Evolutionary conservation across 768 basidiomycete species (phyloP), one percentile per base, ranked within the genome.

Genomic region (Chalciporus piperatus): DNA sequence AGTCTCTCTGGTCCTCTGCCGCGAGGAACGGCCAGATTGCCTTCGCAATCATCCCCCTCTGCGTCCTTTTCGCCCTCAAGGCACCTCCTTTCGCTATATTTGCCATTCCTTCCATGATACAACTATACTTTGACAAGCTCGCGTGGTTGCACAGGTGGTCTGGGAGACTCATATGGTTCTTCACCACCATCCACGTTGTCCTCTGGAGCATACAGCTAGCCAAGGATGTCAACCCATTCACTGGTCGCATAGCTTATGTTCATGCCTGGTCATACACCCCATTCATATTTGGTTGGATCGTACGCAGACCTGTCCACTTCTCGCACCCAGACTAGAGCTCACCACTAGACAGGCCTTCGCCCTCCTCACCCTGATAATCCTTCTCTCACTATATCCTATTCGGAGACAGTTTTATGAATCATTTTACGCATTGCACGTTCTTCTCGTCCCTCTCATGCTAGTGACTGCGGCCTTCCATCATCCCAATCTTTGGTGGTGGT

Each of bases 81-180:
- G 76, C 76, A 27, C 78, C 83, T 11, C 86, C 89, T 0, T 84
- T 89, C 59, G 87, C 88, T 50, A 60, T 89, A 44, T 80, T 89
- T 58, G 80, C 89, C 43, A 67, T 84, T 47, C 76, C 82, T 0
- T 79, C 78, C 55, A 71, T 81, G 51, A 77, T 78, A 37, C 82
- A 87, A 48, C 57, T 89, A n/a, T 78, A 82, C 59, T 86, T 85
- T 59, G 89, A 92, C 73, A 88, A 88, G 63, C 78, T 90, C 10
- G 76, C 81, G 5, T 76, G 81, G 68, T 70, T 89, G 7, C 89
- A 91, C 66, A 78, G 80, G 23, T 87, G 87, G 83, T 70, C 79
- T 4, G 89, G 84, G 2, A 74, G 87, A 47, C 68, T 90, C 39
- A 76, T 89, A 19, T 92, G 85, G 82, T 63, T 82, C 42, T 64